Conservation (phyloP, 768 basidiomycete species). For the Hebeloma cylindrosporum region DNA sequence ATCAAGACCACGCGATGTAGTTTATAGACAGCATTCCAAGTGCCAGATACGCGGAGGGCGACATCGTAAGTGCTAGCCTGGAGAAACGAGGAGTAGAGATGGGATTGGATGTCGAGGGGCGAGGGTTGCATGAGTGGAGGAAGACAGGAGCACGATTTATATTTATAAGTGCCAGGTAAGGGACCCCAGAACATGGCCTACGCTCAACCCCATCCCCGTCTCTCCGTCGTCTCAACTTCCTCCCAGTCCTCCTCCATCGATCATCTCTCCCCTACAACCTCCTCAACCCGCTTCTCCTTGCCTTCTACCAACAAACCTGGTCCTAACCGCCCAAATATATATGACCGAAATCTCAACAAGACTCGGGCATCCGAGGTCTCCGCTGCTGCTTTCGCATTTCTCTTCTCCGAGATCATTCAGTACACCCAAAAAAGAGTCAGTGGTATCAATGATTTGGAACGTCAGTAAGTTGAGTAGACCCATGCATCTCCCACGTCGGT, state of each 20-base stretch:
- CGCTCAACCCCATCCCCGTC: conserved; percentile 63
- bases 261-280: conserved; percentile 53
- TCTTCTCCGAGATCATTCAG: conserved; percentile 92
- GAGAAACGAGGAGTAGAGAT: conserved; percentile 76
- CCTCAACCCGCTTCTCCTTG: conserved; percentile 71
- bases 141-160: conserved; percentile 12
- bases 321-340: conserved; percentile 67
- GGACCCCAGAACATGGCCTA: conserved; percentile 44
- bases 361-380: conserved; percentile 83
- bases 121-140: conserved; percentile 41
- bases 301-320: conserved; percentile 48
- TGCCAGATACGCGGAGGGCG: conserved; percentile 62
- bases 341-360: conserved; percentile 89
- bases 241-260: conserved; percentile 51
- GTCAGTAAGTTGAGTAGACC: conserved; percentile 56
- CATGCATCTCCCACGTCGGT: conserved; percentile 1
- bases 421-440: conserved; percentile 95
- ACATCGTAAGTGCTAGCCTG: conserved; percentile 77
- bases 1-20: conserved; percentile 86
- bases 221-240: conserved; percentile 65
- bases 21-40: conserved; percentile 71
- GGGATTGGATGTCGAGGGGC: conserved; percentile 62
- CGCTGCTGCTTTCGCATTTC: conserved; percentile 79
- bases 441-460: conserved; percentile 94
- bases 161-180: conserved; percentile 14